phyloP scores from a whole-genome alignment of 1,284 basidiomycete genomes.

The Fistulina hepatica region DNA sequence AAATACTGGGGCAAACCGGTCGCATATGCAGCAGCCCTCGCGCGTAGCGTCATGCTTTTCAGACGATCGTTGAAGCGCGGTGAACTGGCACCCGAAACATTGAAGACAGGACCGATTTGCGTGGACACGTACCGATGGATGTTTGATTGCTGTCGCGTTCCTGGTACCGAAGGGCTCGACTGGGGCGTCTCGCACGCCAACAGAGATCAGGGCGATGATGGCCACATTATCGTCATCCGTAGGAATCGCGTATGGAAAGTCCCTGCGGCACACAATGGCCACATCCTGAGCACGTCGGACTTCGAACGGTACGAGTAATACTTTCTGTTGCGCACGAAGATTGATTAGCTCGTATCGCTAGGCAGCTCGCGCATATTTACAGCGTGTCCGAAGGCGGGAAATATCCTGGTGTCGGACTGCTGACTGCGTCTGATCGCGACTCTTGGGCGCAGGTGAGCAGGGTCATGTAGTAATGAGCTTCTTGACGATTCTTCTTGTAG shows the following conservation, averaged over 20 bases:
- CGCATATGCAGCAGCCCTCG: conserved; percentile 64
- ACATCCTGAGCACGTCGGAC: conserved; percentile 59
- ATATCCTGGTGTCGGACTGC: conserved; percentile 63
- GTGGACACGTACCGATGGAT: conserved; percentile 92
- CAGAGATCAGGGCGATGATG: conserved; percentile 53
- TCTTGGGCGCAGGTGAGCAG: conserved; percentile 77
- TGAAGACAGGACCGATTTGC: conserved; percentile 67
- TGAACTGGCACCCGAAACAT: conserved; percentile 56
- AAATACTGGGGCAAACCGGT: conserved; percentile 49
- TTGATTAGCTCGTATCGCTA: conserved; percentile 24
- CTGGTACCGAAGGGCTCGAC: conserved; percentile 59
- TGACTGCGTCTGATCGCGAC: conserved; percentile 74
- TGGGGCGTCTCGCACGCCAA: conserved; percentile 66
- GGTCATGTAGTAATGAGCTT: neutral
- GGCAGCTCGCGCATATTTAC: conserved; percentile 69
- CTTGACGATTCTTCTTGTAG: conserved; percentile 19
- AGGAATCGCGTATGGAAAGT: conserved; percentile 75
- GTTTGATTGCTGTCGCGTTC: conserved; percentile 85
- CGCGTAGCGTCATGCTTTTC: conserved; percentile 63
- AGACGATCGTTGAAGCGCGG: conserved; percentile 59
- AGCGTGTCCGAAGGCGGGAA: conserved; percentile 43
- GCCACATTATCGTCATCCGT: conserved; percentile 69
- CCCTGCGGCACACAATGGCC: conserved; percentile 41
- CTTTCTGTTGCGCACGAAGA: neutral
- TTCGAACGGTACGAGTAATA: conserved; percentile 42